These are phyloP conservation scores for Trametes hirsuta DNA, from an alignment of 1,284 basidiomycete species.

Conservation along the genomic window DNA sequence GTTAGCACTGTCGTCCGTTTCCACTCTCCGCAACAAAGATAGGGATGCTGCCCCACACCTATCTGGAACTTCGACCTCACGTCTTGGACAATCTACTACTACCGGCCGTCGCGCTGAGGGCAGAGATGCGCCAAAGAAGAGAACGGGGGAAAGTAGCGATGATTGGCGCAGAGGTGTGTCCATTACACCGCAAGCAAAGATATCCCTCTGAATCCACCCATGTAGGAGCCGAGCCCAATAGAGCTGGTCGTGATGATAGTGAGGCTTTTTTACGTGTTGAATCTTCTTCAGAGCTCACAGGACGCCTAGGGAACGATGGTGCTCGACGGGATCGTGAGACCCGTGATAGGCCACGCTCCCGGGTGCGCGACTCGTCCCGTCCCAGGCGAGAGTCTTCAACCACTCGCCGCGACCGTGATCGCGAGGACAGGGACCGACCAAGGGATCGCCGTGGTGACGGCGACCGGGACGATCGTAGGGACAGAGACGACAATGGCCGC, in stretches of 20 bases:
- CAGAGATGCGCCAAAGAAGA: slow-evolving; percentile 66
- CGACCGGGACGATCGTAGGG: slow-evolving; percentile 36
- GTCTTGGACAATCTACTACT: slow-evolving; percentile 45
- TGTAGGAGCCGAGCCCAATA: slow-evolving; percentile 52
- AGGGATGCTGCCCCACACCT: slow-evolving; percentile 71
- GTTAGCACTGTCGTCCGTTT: slow-evolving; percentile 52
- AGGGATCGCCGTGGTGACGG: slow-evolving; percentile 39
- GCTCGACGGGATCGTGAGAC: slow-evolving; percentile 61
- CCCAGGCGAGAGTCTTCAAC: slow-evolving; percentile 58
- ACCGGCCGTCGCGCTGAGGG: slow-evolving; percentile 56
- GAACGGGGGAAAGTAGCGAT: slow-evolving; percentile 70
- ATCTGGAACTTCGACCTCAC: slow-evolving; percentile 43
- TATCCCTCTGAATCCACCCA: neutral
- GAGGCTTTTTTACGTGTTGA: slow-evolving; percentile 31
- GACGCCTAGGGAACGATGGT: slow-evolving; percentile 47
- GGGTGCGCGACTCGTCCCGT: slow-evolving; percentile 61
- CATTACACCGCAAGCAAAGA: neutral
- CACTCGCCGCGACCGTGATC: slow-evolving; percentile 46
- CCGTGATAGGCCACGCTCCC: slow-evolving; percentile 61
- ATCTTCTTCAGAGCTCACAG: neutral
- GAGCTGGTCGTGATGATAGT: slow-evolving; percentile 64
- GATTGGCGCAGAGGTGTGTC: slow-evolving; percentile 79
- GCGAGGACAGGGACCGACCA: slow-evolving; percentile 46
- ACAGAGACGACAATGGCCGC: slow-evolving; percentile 36
- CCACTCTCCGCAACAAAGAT: slow-evolving; percentile 61